A percentile compares a stretch with the other conserved stretches of the same genome.
These are phyloP conservation scores for Yamadazyma endophytica DNA, from an alignment of 805 yeast species.

Conservation along the genomic window DNA sequence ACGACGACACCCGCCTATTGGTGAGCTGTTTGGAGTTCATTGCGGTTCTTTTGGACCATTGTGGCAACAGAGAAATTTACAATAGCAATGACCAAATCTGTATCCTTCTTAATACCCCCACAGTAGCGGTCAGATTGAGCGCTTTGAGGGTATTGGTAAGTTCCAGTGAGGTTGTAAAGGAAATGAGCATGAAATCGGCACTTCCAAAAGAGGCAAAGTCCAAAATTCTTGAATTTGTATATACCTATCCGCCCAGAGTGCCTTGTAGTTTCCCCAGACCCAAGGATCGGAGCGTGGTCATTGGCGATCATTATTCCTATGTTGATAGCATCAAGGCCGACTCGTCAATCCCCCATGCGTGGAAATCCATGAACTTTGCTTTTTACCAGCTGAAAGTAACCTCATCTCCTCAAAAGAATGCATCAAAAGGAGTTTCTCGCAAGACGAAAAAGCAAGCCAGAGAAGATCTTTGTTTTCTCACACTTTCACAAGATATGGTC, in stretches of 20 bases:
- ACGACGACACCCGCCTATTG: constrained; percentile 44
- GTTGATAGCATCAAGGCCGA: constrained; percentile 27
- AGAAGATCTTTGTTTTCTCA: constrained; percentile 52
- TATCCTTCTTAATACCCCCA: constrained; percentile 54
- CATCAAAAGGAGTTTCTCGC: constrained; percentile 12
- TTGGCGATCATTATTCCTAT: constrained; percentile 41
- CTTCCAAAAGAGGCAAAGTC: constrained; percentile 43
- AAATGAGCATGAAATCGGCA: constrained; percentile 37
- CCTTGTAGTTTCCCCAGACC: constrained; percentile 20
- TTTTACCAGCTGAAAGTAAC: constrained; percentile 28
- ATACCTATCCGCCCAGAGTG: constrained; percentile 47
- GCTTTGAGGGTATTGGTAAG: constrained; percentile 59
- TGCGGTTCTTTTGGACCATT: constrained; percentile 58
- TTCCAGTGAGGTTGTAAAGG: constrained; percentile 57
- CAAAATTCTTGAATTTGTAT: constrained; percentile 50
- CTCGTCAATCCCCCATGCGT: constrained; percentile 6
- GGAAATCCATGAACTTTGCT: constrained; percentile 20
- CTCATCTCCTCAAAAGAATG: constrained; percentile 55
- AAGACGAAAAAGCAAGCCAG: constrained; percentile 4
- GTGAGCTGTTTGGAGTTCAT: constrained; percentile 59
- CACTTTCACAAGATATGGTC: constrained; percentile 53
- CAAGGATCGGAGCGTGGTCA: constrained; percentile 13
- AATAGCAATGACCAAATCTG: constrained; percentile 61
- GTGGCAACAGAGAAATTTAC: constrained; percentile 64
- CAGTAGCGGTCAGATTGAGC: constrained; percentile 53